These are phyloP conservation scores for Arxiozyma heterogenica DNA, from an alignment of 1,139 yeast species.

Conservation along the genomic window DNA sequence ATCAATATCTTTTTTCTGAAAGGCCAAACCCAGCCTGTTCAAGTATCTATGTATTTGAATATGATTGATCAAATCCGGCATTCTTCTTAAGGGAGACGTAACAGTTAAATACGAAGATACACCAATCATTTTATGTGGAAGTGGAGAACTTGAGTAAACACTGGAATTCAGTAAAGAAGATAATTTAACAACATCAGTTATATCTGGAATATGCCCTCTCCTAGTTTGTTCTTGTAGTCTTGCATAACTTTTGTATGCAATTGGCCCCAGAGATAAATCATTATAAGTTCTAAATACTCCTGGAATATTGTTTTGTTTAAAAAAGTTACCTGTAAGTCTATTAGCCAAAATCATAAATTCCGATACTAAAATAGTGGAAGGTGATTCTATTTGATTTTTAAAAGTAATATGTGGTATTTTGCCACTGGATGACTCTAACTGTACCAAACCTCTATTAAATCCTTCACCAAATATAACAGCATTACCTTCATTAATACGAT, in stretches of 20 bases:
- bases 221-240: slow-evolving; percentile 23
- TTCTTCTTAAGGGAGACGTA: slow-evolving; percentile 85
- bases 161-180: slow-evolving; percentile 36
- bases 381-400: slow-evolving; percentile 23
- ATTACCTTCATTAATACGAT: slow-evolving; percentile 28
- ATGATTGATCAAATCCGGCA: slow-evolving; percentile 74
- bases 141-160: slow-evolving; percentile 34
- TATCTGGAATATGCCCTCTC: slow-evolving; percentile 20
- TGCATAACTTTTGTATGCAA: slow-evolving; percentile 25
- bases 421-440: slow-evolving; percentile 12
- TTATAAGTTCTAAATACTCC: slow-evolving; percentile 49
- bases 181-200: slow-evolving; percentile 33
- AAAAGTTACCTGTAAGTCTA: slow-evolving; percentile 47
- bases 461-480: slow-evolving; percentile 35
- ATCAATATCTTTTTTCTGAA: slow-evolving; percentile 20
- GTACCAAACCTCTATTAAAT: slow-evolving; percentile 19
- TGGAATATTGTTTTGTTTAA: slow-evolving; percentile 41
- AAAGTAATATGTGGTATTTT: slow-evolving; percentile 16
- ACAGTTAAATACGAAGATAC: slow-evolving; percentile 57
- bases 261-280: slow-evolving; percentile 28
- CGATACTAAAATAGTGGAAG: slow-evolving; percentile 55
- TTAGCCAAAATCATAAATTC: slow-evolving; percentile 80
- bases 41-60: slow-evolving; percentile 50
- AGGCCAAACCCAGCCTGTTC: slow-evolving; percentile 14
- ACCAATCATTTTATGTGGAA: slow-evolving; percentile 58